Base-by-base conservation (phyloP, 805 yeast species). In the Yamadazyma takamatsuzukensis region DNA sequence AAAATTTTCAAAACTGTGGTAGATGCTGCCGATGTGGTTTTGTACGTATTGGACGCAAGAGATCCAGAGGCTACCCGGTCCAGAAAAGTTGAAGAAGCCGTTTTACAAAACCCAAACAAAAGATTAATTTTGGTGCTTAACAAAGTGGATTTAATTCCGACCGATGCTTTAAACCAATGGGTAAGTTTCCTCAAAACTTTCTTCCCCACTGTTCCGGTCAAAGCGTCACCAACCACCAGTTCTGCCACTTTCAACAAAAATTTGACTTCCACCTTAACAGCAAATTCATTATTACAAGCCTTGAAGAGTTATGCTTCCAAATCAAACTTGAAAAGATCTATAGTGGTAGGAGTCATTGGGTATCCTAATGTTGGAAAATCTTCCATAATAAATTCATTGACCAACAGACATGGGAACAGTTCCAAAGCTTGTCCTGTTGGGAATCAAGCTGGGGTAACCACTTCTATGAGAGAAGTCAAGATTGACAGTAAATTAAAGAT, bases 291-390 rank as follows among this genome's bases (percentile, higher is more conserved):
- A 45, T 61, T 93, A 45, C 83, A 80, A 41, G 79, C 95, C 9
- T 75, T 90, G 49, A 90, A 90, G 62, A 72, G 87, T 29, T 93
- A 82, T 55, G 89, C 97, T 14, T 72, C 75, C 43, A 83, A 83
- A 59, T 75, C 88, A 15, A 84, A 88, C 53, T 71, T 89, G 49
- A 89, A 89, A 54, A 79, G 97, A 56, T 78, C 95, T 10, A 82
- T 89, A 36, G 75, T 86, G 27, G 97, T 87, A 28, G 97, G 98
- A 57, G 95, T 90, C 25, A 84, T 90, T 45, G 98, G 98, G 12
- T 90, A 88, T 64, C 98, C 98, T 31, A 90, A 90, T 56, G 97
- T 90, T 33, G 97, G 97, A 51, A 89, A 89, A 58, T 88, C 96
- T 3, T 86, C 96, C 13, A 83, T 93, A 37, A 93, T 90, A 53